Conservation (phyloP, 345 rosid species). For the Citrus cavaleriei region DNA sequence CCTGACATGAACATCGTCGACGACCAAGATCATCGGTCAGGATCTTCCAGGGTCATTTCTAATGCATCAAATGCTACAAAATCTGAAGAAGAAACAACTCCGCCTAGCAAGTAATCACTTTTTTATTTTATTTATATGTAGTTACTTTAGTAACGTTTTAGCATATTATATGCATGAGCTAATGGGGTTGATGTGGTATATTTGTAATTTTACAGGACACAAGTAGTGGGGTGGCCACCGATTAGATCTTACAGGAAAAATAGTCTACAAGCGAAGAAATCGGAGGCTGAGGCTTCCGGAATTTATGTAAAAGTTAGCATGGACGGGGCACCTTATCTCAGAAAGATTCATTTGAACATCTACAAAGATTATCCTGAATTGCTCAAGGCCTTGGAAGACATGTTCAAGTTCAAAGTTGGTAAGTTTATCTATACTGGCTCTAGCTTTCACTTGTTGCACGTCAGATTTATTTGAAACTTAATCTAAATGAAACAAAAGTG, state of each 20-base stretch:
- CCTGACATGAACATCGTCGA: conserved; percentile 26
- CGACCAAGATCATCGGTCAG: not conserved
- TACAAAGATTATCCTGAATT: conserved; percentile 51
- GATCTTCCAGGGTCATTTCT: not conserved
- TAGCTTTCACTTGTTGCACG: no score
- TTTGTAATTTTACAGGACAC: conserved; percentile 38
- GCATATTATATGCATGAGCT: not conserved
- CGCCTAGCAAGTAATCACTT: conserved; percentile 36
- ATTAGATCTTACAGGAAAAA: conserved; percentile 62
- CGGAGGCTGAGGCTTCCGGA: conserved; percentile 23
- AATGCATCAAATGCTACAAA: conserved; percentile 2
- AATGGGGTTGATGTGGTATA: not conserved
- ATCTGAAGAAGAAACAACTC: conserved; percentile 15
- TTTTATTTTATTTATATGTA: not conserved
- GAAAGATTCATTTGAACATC: conserved; percentile 62
- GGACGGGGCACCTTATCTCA: conserved; percentile 77
- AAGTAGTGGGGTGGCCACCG: conserved; percentile 83
- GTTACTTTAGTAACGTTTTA: not conserved
- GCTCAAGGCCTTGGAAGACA: conserved; percentile 54
- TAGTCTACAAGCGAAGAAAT: conserved; percentile 32
- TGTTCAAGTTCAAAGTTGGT: conserved; percentile 64
- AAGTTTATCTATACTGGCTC: not conserved
- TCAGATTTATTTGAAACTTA: no score
- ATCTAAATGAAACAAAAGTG: no score
- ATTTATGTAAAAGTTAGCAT: conserved; percentile 62